Conservation (phyloP, 2,329 filamentous ascomycete genomes). For the Diplocarpon mali region DNA sequence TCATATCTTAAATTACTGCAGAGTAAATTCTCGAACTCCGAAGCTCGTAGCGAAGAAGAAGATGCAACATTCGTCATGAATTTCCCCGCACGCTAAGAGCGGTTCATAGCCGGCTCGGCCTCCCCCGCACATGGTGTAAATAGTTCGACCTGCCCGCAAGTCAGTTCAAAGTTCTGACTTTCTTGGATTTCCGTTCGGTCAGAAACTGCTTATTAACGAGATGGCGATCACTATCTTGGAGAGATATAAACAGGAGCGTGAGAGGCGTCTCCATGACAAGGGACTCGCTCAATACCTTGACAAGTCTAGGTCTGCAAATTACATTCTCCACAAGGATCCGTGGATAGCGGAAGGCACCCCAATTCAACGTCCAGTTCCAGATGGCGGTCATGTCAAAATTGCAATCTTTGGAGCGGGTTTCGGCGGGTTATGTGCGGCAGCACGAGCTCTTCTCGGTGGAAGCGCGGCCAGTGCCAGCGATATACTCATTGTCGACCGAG, state of each 20-base stretch:
- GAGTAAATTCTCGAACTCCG: neutral
- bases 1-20: no score
- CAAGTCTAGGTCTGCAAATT: constrained; percentile 1
- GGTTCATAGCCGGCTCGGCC: neutral
- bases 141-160: neutral
- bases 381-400: constrained; percentile 6
- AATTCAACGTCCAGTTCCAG: constrained; percentile 1
- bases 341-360: constrained; percentile 3
- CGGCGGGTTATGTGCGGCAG: constrained; percentile 4
- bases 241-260: constrained; percentile 5
- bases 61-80: no score
- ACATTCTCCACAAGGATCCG: constrained; percentile 5
- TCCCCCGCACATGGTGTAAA: neutral
- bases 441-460: constrained; percentile 4
- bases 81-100: constrained; percentile 1
- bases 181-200: neutral
- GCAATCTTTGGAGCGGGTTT: constrained; percentile 8
- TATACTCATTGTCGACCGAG: constrained; percentile 34
- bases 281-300: constrained; percentile 6
- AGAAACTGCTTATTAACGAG: neutral
- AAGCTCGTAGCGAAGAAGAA: no score
- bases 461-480: constrained; percentile 20
- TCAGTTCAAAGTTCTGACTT: no score
- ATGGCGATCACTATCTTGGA: constrained; percentile 4
- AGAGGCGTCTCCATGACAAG: constrained; percentile 4